Evolutionary conservation across 352 stramenopile genomes (phyloP).

Genomic region (Pythium oligandrum): DNA sequence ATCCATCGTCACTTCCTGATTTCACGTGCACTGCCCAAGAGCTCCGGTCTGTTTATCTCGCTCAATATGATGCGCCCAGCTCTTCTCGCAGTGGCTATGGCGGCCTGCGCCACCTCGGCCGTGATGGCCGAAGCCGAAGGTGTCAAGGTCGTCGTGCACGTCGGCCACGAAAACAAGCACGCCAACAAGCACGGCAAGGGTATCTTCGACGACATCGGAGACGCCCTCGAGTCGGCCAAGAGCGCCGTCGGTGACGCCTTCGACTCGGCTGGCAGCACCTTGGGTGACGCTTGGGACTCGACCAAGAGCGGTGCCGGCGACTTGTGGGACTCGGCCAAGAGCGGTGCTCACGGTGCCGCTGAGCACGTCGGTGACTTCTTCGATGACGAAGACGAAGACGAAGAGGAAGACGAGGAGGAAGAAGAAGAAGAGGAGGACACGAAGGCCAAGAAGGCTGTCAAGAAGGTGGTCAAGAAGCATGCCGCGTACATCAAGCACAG

Average conservation of each 20-base stretch:
- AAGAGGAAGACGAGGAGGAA: constrained; percentile 20
- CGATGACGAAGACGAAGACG: constrained; percentile 20
- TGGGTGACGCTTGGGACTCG: not conserved
- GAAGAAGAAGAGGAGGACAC: constrained; percentile 3
- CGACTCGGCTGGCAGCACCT: not conserved
- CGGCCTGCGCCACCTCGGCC: constrained; percentile 4
- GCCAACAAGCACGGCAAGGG: not conserved
- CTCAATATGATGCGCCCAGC: constrained; percentile 8
- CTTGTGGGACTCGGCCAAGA: not conserved
- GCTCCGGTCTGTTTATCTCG: too few species aligned
- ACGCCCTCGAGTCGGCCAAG: constrained; percentile 6
- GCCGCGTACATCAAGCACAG: too few species aligned
- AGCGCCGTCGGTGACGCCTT: constrained; percentile 2
- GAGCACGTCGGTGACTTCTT: constrained; percentile 19
- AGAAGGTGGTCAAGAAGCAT: too few species aligned
- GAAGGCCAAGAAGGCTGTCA: not conserved
- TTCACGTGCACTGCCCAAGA: too few species aligned
- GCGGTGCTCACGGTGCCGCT: constrained; percentile 4
- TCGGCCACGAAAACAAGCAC: constrained; percentile 5
- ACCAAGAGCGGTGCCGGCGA: constrained; percentile 1
- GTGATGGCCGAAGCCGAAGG: constrained; percentile 1
- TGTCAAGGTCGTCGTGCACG: not conserved
- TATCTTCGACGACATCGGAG: not conserved
- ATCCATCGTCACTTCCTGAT: too few species aligned
- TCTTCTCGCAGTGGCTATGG: constrained; percentile 8